A percentile compares a stretch with the other conserved stretches of the same genome.
Conservation (phyloP, 257 asterid genomes). For the Forsythia viridissima region DNA sequence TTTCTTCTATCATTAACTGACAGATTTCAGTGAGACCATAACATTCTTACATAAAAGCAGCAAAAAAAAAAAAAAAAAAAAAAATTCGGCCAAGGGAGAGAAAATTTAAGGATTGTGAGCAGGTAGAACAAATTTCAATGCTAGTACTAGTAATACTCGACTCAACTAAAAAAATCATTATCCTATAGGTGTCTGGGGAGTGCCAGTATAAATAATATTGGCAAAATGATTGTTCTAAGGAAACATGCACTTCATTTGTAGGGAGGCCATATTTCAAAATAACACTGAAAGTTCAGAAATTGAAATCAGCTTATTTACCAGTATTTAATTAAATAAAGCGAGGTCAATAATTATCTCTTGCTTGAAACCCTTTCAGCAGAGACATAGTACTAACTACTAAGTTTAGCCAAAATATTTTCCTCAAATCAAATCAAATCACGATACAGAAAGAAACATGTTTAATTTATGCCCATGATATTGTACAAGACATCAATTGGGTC, state of each 20-base stretch:
- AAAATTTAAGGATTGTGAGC: neutral
- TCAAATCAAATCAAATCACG: slow-evolving; percentile 1
- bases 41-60: neutral
- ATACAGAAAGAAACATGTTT: slow-evolving; percentile 1
- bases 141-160: neutral
- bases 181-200: neutral
- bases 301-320: neutral
- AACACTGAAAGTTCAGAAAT: neutral
- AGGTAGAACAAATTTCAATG: neutral
- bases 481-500: slow-evolving; percentile 15
- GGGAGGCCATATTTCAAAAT: neutral
- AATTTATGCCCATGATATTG: slow-evolving; percentile 4
- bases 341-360: neutral
- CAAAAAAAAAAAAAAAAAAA: neutral
- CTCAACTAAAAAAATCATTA: neutral
- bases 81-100: neutral
- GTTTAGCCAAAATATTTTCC: neutral
- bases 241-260: neutral
- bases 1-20: slow-evolving; percentile 4
- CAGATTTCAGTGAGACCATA: neutral
- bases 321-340: slow-evolving; percentile 4
- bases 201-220: neutral
- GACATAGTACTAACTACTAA: neutral
- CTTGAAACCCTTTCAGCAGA: neutral
- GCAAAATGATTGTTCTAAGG: neutral